Evolutionary conservation across 768 basidiomycete species (phyloP), one percentile per base, ranked within the genome.

Genomic region (Leucocoprinus sp.): DNA sequence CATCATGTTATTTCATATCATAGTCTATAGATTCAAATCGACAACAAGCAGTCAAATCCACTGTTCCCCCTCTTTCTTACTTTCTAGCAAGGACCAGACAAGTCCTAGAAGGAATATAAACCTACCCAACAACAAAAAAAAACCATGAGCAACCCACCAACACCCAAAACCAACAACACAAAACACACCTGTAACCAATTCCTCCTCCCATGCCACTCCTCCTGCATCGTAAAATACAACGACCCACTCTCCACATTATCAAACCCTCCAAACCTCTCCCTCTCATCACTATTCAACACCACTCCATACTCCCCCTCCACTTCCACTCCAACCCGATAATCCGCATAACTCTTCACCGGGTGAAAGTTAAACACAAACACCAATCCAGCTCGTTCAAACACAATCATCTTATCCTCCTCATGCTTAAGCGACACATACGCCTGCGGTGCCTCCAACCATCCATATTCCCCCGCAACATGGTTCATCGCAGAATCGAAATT

Each of bases 341-440:
- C 92, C 36, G 82, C 79, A 68, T 82, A 99, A 49, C 92, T 95
- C 31, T 87, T 63, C n/a, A 75, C 78, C 4, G 90, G 82, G 68
- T 97, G 82, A 75, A 98, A 95, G 67, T 99, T 98, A 77, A 96
- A 98, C 55, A 98, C 72, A 70, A 97, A 99, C 36, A 99, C 66
- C 34, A 98, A 72, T 24, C 90, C 87, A 15, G 87, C 93, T 42
- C 96, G 85, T 70, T 99, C 96, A 60, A 80, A 97, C 5, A 88
- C 92, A 57, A 98, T 69, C 51, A 95, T 75, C 68, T 97, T 98
- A 74, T 98, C 96, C 8, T 50, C 63, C 63, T 98, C 92, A 60
- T 98, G 73, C 69, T 96, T 98, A 52, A 99, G 75, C 18, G 93
- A 97, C 27, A 98, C 83, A 55, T 89, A 91, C 4, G 88, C 93